Evolutionary conservation across 768 basidiomycete genomes (phyloP).

Genomic region (Tylopilus sp.): DNA sequence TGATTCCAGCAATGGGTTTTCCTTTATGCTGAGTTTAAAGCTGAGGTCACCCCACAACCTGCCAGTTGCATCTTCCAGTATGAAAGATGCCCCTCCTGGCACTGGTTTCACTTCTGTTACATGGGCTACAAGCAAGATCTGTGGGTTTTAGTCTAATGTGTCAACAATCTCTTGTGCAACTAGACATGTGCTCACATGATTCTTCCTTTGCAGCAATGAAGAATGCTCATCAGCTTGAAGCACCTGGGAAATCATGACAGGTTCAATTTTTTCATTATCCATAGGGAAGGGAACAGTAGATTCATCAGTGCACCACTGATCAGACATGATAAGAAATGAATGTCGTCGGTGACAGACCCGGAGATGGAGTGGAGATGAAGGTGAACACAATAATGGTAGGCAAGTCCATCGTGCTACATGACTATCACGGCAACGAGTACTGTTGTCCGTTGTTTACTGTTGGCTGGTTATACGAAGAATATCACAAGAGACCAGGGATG

Average conservation of each 20-base stretch:
- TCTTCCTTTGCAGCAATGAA: constrained; percentile 43
- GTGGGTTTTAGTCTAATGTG: constrained; percentile 17
- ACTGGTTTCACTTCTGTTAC: constrained; percentile 21
- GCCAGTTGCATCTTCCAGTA: constrained; percentile 40
- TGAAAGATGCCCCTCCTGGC: constrained; percentile 7
- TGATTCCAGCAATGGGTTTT: neutral
- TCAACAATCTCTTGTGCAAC: constrained; percentile 6
- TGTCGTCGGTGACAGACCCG: neutral
- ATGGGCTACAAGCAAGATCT: constrained; percentile 53
- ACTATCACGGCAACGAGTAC: neutral
- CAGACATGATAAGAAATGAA: constrained; percentile 8
- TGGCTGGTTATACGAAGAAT: neutral
- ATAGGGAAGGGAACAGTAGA: neutral
- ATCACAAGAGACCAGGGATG: neutral
- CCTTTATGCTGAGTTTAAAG: neutral
- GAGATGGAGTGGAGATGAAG: too few species aligned
- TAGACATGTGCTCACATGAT: constrained; percentile 8
- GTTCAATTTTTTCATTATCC: constrained; percentile 25
- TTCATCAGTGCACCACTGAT: constrained; percentile 4
- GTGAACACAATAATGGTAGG: too few species aligned
- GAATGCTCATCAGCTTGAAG: constrained; percentile 40
- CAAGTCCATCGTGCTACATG: neutral
- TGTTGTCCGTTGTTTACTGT: neutral
- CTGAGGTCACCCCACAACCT: constrained; percentile 13
- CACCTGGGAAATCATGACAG: constrained; percentile 56